Percentiles rank a stretch among this genome's conserved stretches.
Conservation (phyloP, 148 eudicot genomes). For the Nyssa sinensis region DNA sequence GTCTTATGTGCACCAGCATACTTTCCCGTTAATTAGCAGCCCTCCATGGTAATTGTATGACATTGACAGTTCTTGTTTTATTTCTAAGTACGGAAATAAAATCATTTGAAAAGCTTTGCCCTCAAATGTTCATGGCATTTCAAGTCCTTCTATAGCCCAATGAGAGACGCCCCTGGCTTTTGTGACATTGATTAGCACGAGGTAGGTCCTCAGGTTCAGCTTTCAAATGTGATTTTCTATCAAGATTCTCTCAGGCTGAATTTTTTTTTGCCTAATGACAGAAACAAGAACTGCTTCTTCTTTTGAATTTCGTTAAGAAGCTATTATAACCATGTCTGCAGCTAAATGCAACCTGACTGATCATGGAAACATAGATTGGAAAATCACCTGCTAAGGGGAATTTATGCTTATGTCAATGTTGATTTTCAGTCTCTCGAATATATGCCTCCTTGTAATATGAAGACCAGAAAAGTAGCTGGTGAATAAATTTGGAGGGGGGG, state of each 20-base stretch:
- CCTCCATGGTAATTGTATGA: neutral
- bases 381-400: neutral
- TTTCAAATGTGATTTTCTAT: neutral
- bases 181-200: neutral
- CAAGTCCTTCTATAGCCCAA: neutral
- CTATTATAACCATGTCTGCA: neutral
- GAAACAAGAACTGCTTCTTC: too few species aligned
- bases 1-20: neutral
- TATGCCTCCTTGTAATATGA: neutral
- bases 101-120: neutral
- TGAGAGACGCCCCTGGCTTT: neutral
- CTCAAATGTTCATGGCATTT: neutral
- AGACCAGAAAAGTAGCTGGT: neutral
- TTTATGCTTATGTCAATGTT: neutral
- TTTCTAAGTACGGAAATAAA: neutral
- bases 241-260: neutral
- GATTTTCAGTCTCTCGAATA: neutral
- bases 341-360: neutral
- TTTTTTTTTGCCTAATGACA: neutral
- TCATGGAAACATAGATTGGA: neutral
- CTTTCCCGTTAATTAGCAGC: neutral
- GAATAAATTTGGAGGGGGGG: too few species aligned
- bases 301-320: neutral
- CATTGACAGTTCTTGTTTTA: neutral
- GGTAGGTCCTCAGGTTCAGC: neutral